Conservation (phyloP, 305 asterid species). For the Ajuga reptans region DNA sequence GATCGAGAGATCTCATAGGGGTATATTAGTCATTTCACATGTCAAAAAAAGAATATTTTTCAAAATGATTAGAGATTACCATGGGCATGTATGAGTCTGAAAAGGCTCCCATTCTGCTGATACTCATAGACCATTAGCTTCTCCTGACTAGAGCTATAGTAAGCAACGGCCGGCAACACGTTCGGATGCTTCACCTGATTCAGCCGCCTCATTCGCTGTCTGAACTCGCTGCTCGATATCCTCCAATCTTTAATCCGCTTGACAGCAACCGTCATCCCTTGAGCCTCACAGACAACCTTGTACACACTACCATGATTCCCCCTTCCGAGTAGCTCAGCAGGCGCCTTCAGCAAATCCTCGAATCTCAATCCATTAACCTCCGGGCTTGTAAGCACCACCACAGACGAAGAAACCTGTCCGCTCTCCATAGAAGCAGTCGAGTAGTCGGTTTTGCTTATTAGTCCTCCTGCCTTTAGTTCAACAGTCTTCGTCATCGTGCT, state of each 20-base stretch:
- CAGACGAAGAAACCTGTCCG: conserved; percentile 36
- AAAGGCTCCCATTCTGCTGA: conserved; percentile 62
- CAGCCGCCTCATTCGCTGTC: conserved; percentile 55
- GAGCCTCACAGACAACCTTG: conserved; percentile 46
- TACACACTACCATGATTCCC: conserved; percentile 68
- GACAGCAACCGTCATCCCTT: conserved; percentile 44
- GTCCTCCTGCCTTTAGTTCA: conserved; percentile 26
- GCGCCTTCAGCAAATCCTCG: conserved; percentile 70
- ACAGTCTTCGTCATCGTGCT: conserved; percentile 18
- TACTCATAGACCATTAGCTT: conserved; percentile 73
- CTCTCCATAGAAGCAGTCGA: conserved; percentile 31
- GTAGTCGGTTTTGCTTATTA: conserved; percentile 24
- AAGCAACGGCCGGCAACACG: conserved; percentile 59
- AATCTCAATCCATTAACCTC: conserved; percentile 48
- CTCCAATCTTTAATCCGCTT: conserved; percentile 70
- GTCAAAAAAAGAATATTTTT: background rate
- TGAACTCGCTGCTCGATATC: conserved; percentile 43
- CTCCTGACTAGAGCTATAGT: conserved; percentile 58
- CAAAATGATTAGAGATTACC: conserved; percentile 18
- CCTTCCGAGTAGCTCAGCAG: conserved; percentile 77
- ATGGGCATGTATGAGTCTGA: conserved; percentile 38
- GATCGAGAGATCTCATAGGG: too few species aligned
- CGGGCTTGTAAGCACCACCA: conserved; percentile 41
- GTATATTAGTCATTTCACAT: too few species aligned
- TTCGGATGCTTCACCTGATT: conserved; percentile 53